Percentiles rank a stretch among this genome's conserved stretches.
Conservation (phyloP, 768 basidiomycete genomes). For the Leccinum incarnatum region DNA sequence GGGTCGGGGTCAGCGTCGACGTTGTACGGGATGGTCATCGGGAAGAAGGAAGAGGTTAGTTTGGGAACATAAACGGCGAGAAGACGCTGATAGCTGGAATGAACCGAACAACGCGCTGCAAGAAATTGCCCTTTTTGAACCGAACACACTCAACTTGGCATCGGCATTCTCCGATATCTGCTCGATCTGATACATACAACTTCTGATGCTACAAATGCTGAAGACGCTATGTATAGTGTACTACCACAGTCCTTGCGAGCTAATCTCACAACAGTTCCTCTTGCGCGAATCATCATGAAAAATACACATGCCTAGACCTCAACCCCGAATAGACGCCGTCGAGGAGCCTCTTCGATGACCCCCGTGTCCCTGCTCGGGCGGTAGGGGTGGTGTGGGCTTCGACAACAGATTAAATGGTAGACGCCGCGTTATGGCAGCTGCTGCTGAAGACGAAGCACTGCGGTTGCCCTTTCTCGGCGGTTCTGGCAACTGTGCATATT, state of each 20-base stretch:
- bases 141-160: neutral
- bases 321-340: conserved; percentile 35
- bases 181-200: neutral
- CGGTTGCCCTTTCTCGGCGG: conserved; percentile 52
- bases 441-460: conserved; percentile 41
- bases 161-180: conserved; percentile 27
- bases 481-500: conserved; percentile 71
- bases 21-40: conserved; percentile 60
- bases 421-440: conserved; percentile 51
- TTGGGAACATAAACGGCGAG: conserved; percentile 10
- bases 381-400: conserved; percentile 42
- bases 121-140: conserved; percentile 17
- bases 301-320: conserved; percentile 10
- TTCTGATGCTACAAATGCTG: conserved; percentile 17
- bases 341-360: conserved; percentile 46
- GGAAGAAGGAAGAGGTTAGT: neutral
- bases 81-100: neutral
- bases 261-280: conserved; percentile 27
- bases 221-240: conserved; percentile 9
- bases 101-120: neutral
- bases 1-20: conserved; percentile 64
- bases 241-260: conserved; percentile 18
- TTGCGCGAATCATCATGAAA: conserved; percentile 1
- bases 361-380: conserved; percentile 24
- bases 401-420: conserved; percentile 69